Base-by-base conservation (phyloP, 2,329 filamentous ascomycete genomes). In the Aspergillus brunneoviolaceus region DNA sequence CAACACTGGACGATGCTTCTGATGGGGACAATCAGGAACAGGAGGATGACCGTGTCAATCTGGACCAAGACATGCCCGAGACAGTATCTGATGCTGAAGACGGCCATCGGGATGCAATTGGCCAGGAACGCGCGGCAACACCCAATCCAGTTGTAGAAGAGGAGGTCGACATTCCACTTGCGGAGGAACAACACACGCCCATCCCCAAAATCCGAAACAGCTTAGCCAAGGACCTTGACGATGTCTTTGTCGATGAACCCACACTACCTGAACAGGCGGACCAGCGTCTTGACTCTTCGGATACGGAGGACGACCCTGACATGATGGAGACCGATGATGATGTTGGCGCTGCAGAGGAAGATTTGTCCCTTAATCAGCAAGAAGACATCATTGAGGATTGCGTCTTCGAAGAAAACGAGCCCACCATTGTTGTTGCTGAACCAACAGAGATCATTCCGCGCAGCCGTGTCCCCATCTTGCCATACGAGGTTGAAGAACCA, bases 401-500 rank as follows among this genome's bases (percentile, higher is more conserved):
- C 31, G 61, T 63, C 2, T 50, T 66, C 31, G 63, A 69, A 29
- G 48, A 70, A 2, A 60, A 68, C 11, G 69, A 67, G 21, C 45
- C 64, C 12, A 68, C 62, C 2, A 55, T 66, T n/a, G 61, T 64
- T 3, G 55, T 60, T 14, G 61, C 65, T 51, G 66, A 69, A 23
- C 48, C 55, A 31, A 62, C 63, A n/a, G 59, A 61, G 33, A 47
- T 50, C 21, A n/a, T 47, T 27, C 21, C 60, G 1, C 49, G 49
- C n/a, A 57, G 51, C 21, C 55, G 62, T 6, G 60, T 59, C 7
- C 62, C 66, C 35, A 59, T 62, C 7, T 62, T 63, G 7, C 60
- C 63, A 1, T 68, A 70, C 39, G 67, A 72, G 33, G 50, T 65
- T 14, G 64, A 70, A 51, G 60, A 65, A 12, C 61, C 61, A 19